phyloP scores from a whole-genome alignment of 1,284 basidiomycete species.

The Coniferiporia sulphurascens region DNA sequence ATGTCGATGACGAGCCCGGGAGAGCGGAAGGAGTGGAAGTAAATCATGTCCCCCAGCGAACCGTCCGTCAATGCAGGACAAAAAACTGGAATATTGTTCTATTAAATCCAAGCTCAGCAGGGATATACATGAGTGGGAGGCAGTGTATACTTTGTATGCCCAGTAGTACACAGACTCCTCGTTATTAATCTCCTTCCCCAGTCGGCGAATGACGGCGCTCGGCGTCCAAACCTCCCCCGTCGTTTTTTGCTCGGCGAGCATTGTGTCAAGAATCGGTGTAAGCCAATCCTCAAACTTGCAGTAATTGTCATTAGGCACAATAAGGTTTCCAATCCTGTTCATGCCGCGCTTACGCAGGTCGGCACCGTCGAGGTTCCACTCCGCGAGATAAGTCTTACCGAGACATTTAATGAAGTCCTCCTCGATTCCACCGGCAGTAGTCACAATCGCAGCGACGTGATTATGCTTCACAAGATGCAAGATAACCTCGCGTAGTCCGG shows the following conservation, averaged over 20 bases:
- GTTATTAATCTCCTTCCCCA: conserved; percentile 95
- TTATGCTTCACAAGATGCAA: conserved; percentile 92
- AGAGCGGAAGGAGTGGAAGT: conserved; percentile 94
- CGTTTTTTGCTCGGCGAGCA: conserved; percentile 85
- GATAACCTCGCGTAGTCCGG: conserved; percentile 92
- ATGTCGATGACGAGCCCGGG: conserved; percentile 92
- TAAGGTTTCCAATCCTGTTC: conserved; percentile 97
- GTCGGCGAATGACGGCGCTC: conserved; percentile 85
- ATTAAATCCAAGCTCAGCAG: conserved; percentile 29
- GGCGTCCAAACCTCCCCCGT: conserved; percentile 85
- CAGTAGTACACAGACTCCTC: conserved; percentile 98
- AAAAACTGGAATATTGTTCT: conserved; percentile 99
- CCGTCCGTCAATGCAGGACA: conserved; percentile 98
- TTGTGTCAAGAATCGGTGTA: conserved; percentile 85
- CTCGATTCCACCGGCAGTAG: conserved; percentile 97
- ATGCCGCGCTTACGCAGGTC: conserved; percentile 83
- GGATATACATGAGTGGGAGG: conserved; percentile 16
- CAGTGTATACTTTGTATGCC: conserved; percentile 83
- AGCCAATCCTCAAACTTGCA: conserved; percentile 99
- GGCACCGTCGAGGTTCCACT: conserved; percentile 90
- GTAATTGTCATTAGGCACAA: conserved; percentile 99
- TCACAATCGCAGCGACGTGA: conserved; percentile 87
- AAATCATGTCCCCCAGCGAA: conserved; percentile 98
- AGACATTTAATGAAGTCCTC: conserved; percentile 99
- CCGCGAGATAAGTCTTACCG: conserved; percentile 91